A percentile compares a stretch with the other conserved stretches of the same genome.
Conservation (phyloP, 2,329 filamentous ascomycete species). For the Cladophialophora carrionii region DNA sequence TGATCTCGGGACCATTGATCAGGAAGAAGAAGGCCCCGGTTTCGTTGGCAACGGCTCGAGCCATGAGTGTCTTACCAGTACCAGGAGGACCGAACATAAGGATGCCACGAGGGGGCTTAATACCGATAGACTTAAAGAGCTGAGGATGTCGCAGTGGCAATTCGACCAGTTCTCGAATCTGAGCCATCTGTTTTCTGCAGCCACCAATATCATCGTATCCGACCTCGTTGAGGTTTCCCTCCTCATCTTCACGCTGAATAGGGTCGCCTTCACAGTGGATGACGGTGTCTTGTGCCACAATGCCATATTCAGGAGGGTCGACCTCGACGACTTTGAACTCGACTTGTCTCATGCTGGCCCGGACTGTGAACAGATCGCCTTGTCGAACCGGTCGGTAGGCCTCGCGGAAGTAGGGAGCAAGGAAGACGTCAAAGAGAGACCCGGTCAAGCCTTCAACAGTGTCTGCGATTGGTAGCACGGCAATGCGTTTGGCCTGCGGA, state of each 20-base stretch:
- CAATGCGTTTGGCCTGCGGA: conserved; percentile 90
- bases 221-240: conserved; percentile 98
- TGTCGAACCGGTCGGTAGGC: conserved; percentile 96
- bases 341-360: conserved; percentile 97
- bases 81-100: conserved; percentile 94
- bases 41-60: conserved; percentile 97
- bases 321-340: conserved; percentile 99
- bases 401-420: conserved; percentile 99
- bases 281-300: conserved; percentile 97
- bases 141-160: conserved; percentile 94
- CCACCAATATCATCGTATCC: conserved; percentile 99
- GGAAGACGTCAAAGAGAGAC: conserved; percentile 98
- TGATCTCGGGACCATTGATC: conserved; percentile 99
- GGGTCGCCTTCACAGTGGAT: conserved; percentile 98
- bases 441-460: conserved; percentile 97
- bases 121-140: conserved; percentile 99
- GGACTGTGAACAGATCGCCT: conserved; percentile 95
- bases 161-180: conserved; percentile 98
- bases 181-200: conserved; percentile 99
- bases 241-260: conserved; percentile 97
- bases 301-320: conserved; percentile 96
- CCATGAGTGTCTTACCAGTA: conserved; percentile 99
- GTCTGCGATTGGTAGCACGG: conserved; percentile 95
- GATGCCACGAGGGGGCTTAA: conserved; percentile 98
- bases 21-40: conserved; percentile 99